Base-by-base conservation (phyloP, 2,329 filamentous ascomycete species). In the Neofusicoccum cordaticola region DNA sequence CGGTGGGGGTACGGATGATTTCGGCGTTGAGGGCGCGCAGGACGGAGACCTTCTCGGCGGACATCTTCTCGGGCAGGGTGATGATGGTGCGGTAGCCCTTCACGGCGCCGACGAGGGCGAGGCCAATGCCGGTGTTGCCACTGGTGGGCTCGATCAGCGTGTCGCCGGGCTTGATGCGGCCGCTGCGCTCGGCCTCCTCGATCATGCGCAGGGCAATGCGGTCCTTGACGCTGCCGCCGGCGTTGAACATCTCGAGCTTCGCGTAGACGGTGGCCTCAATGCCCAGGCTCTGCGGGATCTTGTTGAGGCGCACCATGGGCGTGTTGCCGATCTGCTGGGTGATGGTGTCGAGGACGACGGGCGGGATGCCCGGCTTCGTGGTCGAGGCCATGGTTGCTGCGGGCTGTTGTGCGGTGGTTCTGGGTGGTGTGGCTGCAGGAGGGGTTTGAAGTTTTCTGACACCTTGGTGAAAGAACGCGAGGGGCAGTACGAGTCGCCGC, bases 81-180 rank as follows among this genome's bases (percentile, higher is more conserved):
- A 99, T 99, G 80, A 99, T 98, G 45, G 93, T 96, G 80, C 94
- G 94, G 85, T 98, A 99, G 69, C 93, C 94, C 83, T 97, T 98
- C 74, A 99, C 91, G 15, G 95, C 95, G 65, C 88, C 94, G 17
- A 98, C 94, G 39, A 99, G 87, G 34, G 95, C 95, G 45, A 99
- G 85, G 22, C 95, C 95, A 69, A 99, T 99, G 69, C 95, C 95
- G 83, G 95, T 99, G 78, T 99, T 99, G 63, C 95, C 95, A 74
- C 92, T 97, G 53, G 95, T 99, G 9, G 95, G 95, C 85, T 99
- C 95, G 74, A 99, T 99, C 73, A 99, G 82, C 61, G 93, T 98
- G 80, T 98, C 93, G 64, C 94, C 95, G 34, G 95, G 95, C 85
- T 95, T 97, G 80, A 99, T 97, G 69, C 94, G 88, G 51, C 95